Evolutionary conservation across 768 basidiomycete genomes (phyloP).

Genomic region (Calocybe gangraenosa): DNA sequence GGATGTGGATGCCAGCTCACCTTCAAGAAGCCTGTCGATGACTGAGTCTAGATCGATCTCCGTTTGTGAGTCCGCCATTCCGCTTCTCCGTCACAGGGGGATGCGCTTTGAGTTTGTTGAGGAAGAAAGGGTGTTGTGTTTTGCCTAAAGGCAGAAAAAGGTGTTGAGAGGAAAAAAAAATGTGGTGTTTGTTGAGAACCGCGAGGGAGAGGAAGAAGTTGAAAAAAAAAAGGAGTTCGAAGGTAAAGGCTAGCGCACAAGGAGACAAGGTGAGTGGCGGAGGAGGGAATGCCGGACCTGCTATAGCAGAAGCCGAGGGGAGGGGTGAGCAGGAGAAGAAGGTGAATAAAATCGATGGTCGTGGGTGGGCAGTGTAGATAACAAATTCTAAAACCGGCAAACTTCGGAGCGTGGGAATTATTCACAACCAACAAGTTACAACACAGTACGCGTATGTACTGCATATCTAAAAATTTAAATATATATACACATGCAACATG

Average conservation of each 20-base stretch:
- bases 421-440: too few relatives aligned
- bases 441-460: too few relatives aligned
- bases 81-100: constrained; percentile 15
- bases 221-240: constrained; percentile 10
- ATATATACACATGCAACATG: too few relatives aligned
- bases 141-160: neutral
- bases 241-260: constrained; percentile 3
- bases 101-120: too few relatives aligned
- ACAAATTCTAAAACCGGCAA: constrained; percentile 37
- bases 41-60: constrained; percentile 99
- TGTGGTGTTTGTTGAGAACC: constrained; percentile 3
- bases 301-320: constrained; percentile 12
- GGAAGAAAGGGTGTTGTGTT: too few relatives aligned
- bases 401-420: constrained; percentile 39
- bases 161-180: constrained; percentile 6
- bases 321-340: constrained; percentile 12
- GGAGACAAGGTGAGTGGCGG: constrained; percentile 3
- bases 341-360: constrained; percentile 35
- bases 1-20: constrained; percentile 47
- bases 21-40: constrained; percentile 97
- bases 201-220: constrained; percentile 2
- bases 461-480: too few relatives aligned
- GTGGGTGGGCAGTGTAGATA: constrained; percentile 42
- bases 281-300: constrained; percentile 9
- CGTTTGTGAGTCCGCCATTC: constrained; percentile 75